These are phyloP conservation scores for Zymoseptoria tritici DNA, from an alignment of 2,329 filamentous ascomycete genomes.

Conservation along the genomic window DNA sequence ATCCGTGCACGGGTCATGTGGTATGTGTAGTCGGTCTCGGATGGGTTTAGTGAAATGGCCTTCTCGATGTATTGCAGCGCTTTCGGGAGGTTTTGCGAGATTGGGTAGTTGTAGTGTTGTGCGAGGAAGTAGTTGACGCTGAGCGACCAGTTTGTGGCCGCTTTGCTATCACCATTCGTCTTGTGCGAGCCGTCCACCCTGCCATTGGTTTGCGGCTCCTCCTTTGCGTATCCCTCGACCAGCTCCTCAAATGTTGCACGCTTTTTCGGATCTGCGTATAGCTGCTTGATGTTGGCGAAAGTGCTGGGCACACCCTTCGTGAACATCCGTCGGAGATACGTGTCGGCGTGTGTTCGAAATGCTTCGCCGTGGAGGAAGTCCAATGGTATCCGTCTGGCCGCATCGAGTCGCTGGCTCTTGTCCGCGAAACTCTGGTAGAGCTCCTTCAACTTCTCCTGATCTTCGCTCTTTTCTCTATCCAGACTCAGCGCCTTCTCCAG, in stretches of 20 bases:
- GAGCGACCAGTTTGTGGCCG: constrained; percentile 56
- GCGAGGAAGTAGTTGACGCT: constrained; percentile 88
- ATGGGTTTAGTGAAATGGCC: constrained; percentile 69
- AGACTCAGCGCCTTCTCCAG: constrained; percentile 64
- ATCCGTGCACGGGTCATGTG: constrained; percentile 93
- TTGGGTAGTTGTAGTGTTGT: constrained; percentile 91
- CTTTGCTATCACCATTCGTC: constrained; percentile 25
- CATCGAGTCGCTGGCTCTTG: constrained; percentile 76
- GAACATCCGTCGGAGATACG: constrained; percentile 76
- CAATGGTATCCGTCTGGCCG: constrained; percentile 75
- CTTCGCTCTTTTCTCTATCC: constrained; percentile 51
- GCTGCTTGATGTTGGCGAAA: constrained; percentile 91
- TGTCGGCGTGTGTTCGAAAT: constrained; percentile 69
- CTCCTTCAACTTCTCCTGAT: constrained; percentile 62
- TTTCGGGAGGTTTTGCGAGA: constrained; percentile 75
- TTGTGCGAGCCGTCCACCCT: constrained; percentile 34
- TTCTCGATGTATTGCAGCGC: constrained; percentile 77
- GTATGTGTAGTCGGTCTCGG: constrained; percentile 84
- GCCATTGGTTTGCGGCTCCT: constrained; percentile 25
- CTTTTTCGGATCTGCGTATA: constrained; percentile 74
- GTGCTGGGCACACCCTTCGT: constrained; percentile 90
- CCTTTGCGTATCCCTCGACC: constrained; percentile 65
- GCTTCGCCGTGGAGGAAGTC: constrained; percentile 80
- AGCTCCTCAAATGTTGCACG: constrained; percentile 67
- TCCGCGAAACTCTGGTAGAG: constrained; percentile 76